phyloP scores from a whole-genome alignment of 148 eudicot species.

The Euryodendron excelsum region DNA sequence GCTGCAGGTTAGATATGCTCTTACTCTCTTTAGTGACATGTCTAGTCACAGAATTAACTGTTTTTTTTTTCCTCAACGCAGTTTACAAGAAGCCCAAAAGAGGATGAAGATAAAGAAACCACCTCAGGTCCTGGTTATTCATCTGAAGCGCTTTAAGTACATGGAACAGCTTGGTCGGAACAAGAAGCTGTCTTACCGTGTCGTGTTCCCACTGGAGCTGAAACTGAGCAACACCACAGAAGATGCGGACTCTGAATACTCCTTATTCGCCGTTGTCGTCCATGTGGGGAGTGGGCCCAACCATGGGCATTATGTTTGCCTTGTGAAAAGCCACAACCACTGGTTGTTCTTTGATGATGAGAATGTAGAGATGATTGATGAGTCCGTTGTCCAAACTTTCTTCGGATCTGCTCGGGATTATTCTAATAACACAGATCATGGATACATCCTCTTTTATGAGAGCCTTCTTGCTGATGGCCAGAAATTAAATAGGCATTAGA shows the following conservation, averaged over 20 bases:
- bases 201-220: slow-evolving; percentile 78
- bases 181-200: slow-evolving; percentile 80
- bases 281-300: slow-evolving; percentile 88
- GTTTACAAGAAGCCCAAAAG: slow-evolving; percentile 89
- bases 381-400: slow-evolving; percentile 75
- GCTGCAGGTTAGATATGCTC: slow-evolving; percentile 57
- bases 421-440: slow-evolving; percentile 82
- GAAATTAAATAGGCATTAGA: no score
- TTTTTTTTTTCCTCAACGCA: slow-evolving; percentile 11
- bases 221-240: slow-evolving; percentile 73
- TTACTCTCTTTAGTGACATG: no score
- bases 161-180: slow-evolving; percentile 76
- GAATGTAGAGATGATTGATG: slow-evolving; percentile 82
- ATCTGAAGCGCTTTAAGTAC: slow-evolving; percentile 78
- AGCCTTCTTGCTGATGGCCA: slow-evolving; percentile 31
- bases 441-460: slow-evolving; percentile 80
- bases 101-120: slow-evolving; percentile 90
- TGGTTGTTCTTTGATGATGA: slow-evolving; percentile 84
- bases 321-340: slow-evolving; percentile 81
- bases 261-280: slow-evolving; percentile 76
- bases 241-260: slow-evolving; percentile 74
- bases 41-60: neutral
- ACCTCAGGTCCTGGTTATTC: slow-evolving; percentile 78
- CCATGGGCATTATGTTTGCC: slow-evolving; percentile 69
- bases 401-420: slow-evolving; percentile 79